A percentile compares a stretch with the other conserved stretches of the same genome.
Evolutionary conservation across 176 grass and related monocot species (phyloP).

Genomic region (Triticum dicoccoides): DNA sequence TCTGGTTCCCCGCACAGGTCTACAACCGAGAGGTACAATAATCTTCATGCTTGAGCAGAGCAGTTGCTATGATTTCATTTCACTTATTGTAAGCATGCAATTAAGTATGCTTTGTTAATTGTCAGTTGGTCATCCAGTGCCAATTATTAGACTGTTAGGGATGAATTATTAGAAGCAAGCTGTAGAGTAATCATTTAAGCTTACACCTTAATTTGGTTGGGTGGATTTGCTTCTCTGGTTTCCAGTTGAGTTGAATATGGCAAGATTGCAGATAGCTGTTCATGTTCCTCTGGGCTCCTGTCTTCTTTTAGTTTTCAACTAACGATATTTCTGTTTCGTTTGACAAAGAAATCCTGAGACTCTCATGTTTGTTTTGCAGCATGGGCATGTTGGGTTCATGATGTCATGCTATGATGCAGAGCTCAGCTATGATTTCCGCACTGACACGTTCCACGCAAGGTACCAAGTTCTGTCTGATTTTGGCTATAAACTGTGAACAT

Average conservation of each 20-base stretch:
- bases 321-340: neutral
- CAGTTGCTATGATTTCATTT: slow-evolving; percentile 11
- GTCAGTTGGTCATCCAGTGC: neutral
- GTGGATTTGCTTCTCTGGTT: neutral
- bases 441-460: slow-evolving; percentile 77
- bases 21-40: slow-evolving; percentile 94
- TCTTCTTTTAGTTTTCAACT: slow-evolving; percentile 14
- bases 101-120: slow-evolving; percentile 1
- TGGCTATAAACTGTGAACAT: neutral
- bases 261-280: neutral
- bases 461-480: slow-evolving; percentile 27
- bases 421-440: slow-evolving; percentile 72
- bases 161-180: neutral
- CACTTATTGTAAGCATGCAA: slow-evolving; percentile 9
- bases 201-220: slow-evolving; percentile 19
- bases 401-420: slow-evolving; percentile 98
- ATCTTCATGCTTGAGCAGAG: neutral
- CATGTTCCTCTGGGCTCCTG: neutral
- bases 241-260: neutral
- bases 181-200: neutral
- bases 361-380: slow-evolving; percentile 58
- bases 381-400: slow-evolving; percentile 99
- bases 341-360: slow-evolving; percentile 11
- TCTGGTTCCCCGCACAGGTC: slow-evolving; percentile 95
- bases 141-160: slow-evolving; percentile 11